These are phyloP conservation scores for Mycena belliarum DNA, from an alignment of 768 basidiomycete species.

Conservation along the genomic window DNA sequence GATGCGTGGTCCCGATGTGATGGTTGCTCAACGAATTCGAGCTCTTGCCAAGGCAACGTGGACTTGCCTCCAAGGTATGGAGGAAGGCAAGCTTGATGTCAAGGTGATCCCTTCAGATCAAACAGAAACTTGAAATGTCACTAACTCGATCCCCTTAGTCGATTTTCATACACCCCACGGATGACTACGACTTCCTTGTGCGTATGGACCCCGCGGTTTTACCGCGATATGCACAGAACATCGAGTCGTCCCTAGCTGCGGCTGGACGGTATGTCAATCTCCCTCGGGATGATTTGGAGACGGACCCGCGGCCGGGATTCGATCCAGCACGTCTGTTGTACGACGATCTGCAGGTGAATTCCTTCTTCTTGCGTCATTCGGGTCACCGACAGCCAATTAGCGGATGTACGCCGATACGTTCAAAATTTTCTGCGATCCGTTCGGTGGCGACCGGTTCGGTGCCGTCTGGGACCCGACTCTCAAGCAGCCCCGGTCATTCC, in stretches of 20 bases:
- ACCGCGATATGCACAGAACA: constrained; percentile 75
- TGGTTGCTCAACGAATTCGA: constrained; percentile 73
- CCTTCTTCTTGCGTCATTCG: background rate
- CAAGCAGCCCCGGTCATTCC: constrained; percentile 63
- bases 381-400: constrained; percentile 36
- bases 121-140: background rate
- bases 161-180: constrained; percentile 82
- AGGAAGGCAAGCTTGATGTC: constrained; percentile 53
- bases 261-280: constrained; percentile 50
- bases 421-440: constrained; percentile 81
- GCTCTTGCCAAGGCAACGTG: constrained; percentile 78
- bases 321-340: constrained; percentile 75
- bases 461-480: constrained; percentile 85
- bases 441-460: constrained; percentile 79
- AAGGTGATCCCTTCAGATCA: constrained; percentile 44
- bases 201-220: constrained; percentile 65
- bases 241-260: constrained; percentile 48
- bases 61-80: constrained; percentile 53
- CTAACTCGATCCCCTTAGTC: constrained; percentile 42
- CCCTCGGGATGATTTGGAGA: constrained; percentile 26
- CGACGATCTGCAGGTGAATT: constrained; percentile 68
- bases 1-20: constrained; percentile 56
- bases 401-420: constrained; percentile 73
- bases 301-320: constrained; percentile 61
- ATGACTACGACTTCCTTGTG: constrained; percentile 85